These are phyloP conservation scores for Myrica gale DNA, from an alignment of 306 rosid species.

Conservation along the genomic window DNA sequence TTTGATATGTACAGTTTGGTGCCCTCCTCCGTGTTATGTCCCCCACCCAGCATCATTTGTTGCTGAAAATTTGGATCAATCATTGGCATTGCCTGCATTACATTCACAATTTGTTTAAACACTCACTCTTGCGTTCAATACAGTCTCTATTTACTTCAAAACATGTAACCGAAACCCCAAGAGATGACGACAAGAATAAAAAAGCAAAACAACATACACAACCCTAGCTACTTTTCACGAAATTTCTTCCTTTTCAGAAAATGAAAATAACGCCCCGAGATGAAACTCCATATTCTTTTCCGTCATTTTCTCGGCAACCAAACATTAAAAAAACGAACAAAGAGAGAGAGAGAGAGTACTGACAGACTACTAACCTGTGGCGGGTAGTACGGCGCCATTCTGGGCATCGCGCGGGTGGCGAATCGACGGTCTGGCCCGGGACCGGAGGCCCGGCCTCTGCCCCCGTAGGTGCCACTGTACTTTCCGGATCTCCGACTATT, in stretches of 20 bases:
- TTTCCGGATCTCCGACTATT: constrained; percentile 10
- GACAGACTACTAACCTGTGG: constrained; percentile 15
- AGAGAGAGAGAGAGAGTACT: background rate
- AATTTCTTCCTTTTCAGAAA: background rate
- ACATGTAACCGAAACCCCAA: background rate
- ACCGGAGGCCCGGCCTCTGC: constrained; percentile 21
- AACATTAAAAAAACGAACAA: background rate
- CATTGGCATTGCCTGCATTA: constrained; percentile 16
- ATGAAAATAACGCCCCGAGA: background rate
- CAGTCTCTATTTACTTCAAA: background rate
- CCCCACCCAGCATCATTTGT: background rate
- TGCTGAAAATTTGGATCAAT: background rate
- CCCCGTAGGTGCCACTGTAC: constrained; percentile 8
- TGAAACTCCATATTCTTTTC: background rate
- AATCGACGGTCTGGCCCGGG: constrained; percentile 33
- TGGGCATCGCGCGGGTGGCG: constrained; percentile 4
- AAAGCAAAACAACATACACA: background rate
- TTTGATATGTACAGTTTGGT: constrained; percentile 42
- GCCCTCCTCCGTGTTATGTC: constrained; percentile 9
- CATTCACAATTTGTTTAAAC: background rate
- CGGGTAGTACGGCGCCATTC: constrained; percentile 25
- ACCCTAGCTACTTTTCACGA: too few relatives aligned
- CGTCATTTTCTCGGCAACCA: constrained; percentile 11
- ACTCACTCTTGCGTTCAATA: too few relatives aligned
- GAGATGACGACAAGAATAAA: background rate